phyloP scores from a whole-genome alignment of 2,329 filamentous ascomycete genomes.

The Conoideocrella luteorostrata region DNA sequence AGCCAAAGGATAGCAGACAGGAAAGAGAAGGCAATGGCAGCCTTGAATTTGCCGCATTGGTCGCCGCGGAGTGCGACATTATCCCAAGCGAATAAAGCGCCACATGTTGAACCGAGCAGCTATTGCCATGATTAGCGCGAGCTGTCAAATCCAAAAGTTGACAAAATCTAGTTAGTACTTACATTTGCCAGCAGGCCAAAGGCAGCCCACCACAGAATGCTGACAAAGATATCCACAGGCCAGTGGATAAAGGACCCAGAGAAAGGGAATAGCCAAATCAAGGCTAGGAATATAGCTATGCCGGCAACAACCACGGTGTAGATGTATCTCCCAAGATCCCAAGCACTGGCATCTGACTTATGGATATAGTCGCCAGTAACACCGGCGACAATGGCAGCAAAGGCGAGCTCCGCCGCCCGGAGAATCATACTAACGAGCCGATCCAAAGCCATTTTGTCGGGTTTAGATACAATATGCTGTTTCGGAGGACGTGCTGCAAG shows the following conservation, averaged over 20 bases:
- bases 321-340: constrained; percentile 59
- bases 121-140: constrained; percentile 12
- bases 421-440: constrained; percentile 33
- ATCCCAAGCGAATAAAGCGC: constrained; percentile 53
- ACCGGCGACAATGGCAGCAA: constrained; percentile 65
- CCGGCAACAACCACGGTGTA: constrained; percentile 68
- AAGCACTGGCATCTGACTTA: constrained; percentile 38
- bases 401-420: constrained; percentile 51
- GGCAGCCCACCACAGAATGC: constrained; percentile 61
- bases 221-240: constrained; percentile 64
- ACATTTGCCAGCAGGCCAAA: constrained; percentile 62
- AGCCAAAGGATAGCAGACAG: constrained; percentile 67
- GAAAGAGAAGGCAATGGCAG: constrained; percentile 65
- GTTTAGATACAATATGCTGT: no score
- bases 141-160: background rate
- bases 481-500: no score
- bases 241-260: constrained; percentile 61
- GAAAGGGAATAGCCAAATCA: constrained; percentile 70
- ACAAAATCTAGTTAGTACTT: constrained; percentile 23
- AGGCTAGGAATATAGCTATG: constrained; percentile 59
- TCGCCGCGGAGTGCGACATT: constrained; percentile 41
- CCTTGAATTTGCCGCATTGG: constrained; percentile 63
- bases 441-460: constrained; percentile 29
- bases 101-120: constrained; percentile 43
- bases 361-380: constrained; percentile 62